Conservation (phyloP, 23 red algal species). For the Agarophyton chilense region DNA sequence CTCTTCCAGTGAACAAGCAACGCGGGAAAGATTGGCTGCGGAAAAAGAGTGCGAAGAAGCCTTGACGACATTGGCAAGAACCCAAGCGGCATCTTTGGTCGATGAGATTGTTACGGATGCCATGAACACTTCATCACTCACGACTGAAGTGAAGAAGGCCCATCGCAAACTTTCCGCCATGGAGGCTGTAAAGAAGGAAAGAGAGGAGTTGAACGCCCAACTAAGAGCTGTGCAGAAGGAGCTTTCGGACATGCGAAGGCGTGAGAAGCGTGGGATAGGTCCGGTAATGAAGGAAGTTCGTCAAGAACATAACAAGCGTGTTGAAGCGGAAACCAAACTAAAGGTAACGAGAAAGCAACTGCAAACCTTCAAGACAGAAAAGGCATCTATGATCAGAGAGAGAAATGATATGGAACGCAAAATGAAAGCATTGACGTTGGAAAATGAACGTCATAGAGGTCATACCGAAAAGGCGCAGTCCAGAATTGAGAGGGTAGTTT, state of each 20-base stretch:
- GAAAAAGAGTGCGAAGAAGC: slow-evolving; percentile 56
- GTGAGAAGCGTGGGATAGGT: slow-evolving; percentile 73
- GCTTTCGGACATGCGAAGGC: slow-evolving; percentile 26
- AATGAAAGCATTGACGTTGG: slow-evolving; percentile 44
- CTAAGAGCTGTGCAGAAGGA: slow-evolving; percentile 23
- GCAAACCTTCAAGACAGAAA: slow-evolving; percentile 26
- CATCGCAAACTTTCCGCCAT: slow-evolving; percentile 1
- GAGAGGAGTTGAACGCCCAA: background rate
- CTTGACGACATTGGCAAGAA: slow-evolving; percentile 8
- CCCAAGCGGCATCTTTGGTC: slow-evolving; percentile 10
- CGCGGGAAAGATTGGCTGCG: background rate
- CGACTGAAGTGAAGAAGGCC: slow-evolving; percentile 22
- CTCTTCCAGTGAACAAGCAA: slow-evolving; percentile 36
- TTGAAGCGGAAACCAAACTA: slow-evolving; percentile 53
- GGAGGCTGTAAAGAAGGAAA: slow-evolving; percentile 33
- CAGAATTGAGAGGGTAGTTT: slow-evolving; percentile 33
- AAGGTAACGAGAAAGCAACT: slow-evolving; percentile 17
- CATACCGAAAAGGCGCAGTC: slow-evolving; percentile 30
- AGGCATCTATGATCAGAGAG: slow-evolving; percentile 35
- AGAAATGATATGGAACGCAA: slow-evolving; percentile 38
- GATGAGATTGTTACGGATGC: slow-evolving; percentile 58
- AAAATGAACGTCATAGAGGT: slow-evolving; percentile 46
- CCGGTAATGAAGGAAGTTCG: slow-evolving; percentile 53
- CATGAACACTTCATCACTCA: slow-evolving; percentile 23
- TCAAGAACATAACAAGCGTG: slow-evolving; percentile 34